Percentiles rank a stretch among this genome's conserved stretches.
Conservation (phyloP, 805 yeast genomes). For the Maudiozyma barnettii region DNA sequence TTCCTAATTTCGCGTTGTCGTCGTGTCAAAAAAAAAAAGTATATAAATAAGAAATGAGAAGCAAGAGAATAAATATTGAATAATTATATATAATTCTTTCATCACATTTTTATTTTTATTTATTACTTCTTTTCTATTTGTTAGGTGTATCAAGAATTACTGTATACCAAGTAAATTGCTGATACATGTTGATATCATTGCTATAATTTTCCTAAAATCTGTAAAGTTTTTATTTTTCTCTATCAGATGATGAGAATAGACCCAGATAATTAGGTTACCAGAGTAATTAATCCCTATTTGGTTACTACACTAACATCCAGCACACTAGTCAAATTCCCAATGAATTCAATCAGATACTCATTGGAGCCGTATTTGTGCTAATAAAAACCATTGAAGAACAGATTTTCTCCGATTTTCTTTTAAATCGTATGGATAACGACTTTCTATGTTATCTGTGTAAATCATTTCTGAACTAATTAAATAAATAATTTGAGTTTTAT, state of each 20-base stretch:
- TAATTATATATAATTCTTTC: too few relatives aligned
- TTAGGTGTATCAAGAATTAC: too few relatives aligned
- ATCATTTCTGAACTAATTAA: conserved; percentile 2
- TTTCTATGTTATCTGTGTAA: background rate
- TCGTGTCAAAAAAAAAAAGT: too few relatives aligned
- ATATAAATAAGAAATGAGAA: too few relatives aligned
- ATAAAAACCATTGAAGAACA: conserved; percentile 16
- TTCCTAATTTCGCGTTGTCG: too few relatives aligned
- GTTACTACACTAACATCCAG: conserved; percentile 10
- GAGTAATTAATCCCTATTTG: background rate
- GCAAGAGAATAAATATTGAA: too few relatives aligned
- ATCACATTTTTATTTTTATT: too few relatives aligned
- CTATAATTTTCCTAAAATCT: too few relatives aligned
- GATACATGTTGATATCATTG: too few relatives aligned
- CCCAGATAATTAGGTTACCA: background rate
- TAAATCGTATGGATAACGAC: background rate
- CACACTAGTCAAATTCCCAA: conserved; percentile 40
- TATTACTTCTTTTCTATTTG: too few relatives aligned
- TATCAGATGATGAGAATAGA: background rate
- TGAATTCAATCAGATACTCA: conserved; percentile 26
- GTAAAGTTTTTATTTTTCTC: too few relatives aligned
- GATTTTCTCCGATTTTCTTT: conserved; percentile 1
- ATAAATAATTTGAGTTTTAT: background rate
- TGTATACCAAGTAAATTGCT: too few relatives aligned
- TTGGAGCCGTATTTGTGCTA: conserved; percentile 39